Evolutionary conservation across 2,329 filamentous ascomycete genomes (phyloP), one percentile per base, ranked within the genome.

Genomic region (Helotiales sp.): DNA sequence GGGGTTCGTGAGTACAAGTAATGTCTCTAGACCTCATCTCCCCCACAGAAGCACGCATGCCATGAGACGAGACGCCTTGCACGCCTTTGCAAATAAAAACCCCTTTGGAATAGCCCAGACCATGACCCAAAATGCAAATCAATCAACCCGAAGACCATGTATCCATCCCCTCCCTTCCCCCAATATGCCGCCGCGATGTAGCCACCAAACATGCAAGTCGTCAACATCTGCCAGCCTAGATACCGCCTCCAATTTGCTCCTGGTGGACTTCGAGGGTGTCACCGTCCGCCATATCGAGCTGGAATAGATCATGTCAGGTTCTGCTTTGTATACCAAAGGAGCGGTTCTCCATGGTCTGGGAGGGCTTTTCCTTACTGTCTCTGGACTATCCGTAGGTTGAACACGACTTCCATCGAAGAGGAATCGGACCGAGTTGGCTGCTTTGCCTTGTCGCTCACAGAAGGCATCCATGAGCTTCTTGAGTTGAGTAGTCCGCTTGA

Each of bases 381-480:
- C 95, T 1, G 96, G 96, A 15, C 92, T 97, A 77, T 99, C 96
- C 20, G 88, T 89, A 0, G 91, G 89, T 76, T 96, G 91, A 6
- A 99, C 96, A 66, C 96, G 90, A 74, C 92, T 90, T n/a, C 96
- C 96, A 75, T 99, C 96, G 75, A 98, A 98, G 1, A 99, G 85
- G 80, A 99, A 99, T 32, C 96, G 91, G 55, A 98, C 95, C 5
- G 92, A 95, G 37, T 84, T 87, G 6, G 90, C 83, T 37, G 90
- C 88, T 84, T 98, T 98, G 75, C 96, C 96, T 79, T 97, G 94
- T 26, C 96, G 89, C 73, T 98, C 95, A 80, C 96, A 99, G 80
- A 98, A 99, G 22, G 96, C 96, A 69, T 93, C 91, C 96, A 99
- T 99, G 64, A 99, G 85, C 85, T 99, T 99, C 83, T 97, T 96